phyloP scores from a whole-genome alignment of 805 yeast genomes.

The Candida multigemmis region DNA sequence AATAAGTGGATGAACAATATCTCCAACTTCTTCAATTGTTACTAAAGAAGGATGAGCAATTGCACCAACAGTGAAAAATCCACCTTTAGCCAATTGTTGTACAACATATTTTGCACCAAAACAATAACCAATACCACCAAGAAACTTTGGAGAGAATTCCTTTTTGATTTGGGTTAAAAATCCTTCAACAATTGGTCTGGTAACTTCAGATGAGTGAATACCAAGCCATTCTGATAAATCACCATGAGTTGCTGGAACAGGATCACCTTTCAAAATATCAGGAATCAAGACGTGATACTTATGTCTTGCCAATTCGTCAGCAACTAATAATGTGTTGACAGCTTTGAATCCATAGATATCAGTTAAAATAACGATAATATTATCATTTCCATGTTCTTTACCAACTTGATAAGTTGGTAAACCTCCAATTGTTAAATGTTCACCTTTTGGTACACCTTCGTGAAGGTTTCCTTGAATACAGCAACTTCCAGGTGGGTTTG shows the following conservation, averaged over 20 bases:
- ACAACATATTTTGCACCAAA: slow-evolving; percentile 71
- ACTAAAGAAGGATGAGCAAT: slow-evolving; percentile 81
- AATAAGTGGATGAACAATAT: slow-evolving; percentile 46
- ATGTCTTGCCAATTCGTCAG: slow-evolving; percentile 60
- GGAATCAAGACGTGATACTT: slow-evolving; percentile 60
- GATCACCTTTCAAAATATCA: slow-evolving; percentile 57
- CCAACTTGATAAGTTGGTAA: slow-evolving; percentile 25
- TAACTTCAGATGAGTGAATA: slow-evolving; percentile 41
- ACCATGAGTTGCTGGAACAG: slow-evolving; percentile 7
- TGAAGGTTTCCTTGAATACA: slow-evolving; percentile 35
- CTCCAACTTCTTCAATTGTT: slow-evolving; percentile 52
- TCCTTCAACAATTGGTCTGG: slow-evolving; percentile 38
- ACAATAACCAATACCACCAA: slow-evolving; percentile 71
- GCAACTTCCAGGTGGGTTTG: slow-evolving; percentile 45
- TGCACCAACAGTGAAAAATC: slow-evolving; percentile 41
- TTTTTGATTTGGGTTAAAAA: slow-evolving; percentile 37
- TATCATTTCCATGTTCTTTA: slow-evolving; percentile 19
- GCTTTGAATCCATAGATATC: slow-evolving; percentile 61
- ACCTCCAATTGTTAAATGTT: slow-evolving; percentile 30
- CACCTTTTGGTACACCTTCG: slow-evolving; percentile 45
- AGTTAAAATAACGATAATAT: slow-evolving; percentile 53
- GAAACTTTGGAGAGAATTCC: slow-evolving; percentile 19
- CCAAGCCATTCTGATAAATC: slow-evolving; percentile 39
- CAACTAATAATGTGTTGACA: slow-evolving; percentile 51
- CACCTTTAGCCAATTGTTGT: slow-evolving; percentile 36